phyloP scores from a whole-genome alignment of 2,329 filamentous ascomycete species.

The Raffaelea albimanens region DNA sequence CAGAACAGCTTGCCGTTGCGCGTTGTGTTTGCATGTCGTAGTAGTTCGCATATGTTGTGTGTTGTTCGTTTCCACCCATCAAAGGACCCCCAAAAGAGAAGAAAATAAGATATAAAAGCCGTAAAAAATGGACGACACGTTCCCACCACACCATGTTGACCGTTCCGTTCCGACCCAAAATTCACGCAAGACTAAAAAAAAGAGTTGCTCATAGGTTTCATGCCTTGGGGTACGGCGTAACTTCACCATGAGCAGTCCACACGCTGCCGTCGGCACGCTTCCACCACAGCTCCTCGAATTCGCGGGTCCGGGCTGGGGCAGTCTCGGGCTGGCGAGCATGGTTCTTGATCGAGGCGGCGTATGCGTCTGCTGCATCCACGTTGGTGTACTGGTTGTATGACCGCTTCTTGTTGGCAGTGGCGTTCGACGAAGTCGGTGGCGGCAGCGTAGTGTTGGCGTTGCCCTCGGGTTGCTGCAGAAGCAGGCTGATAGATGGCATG shows the following conservation, averaged over 20 bases:
- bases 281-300: slow-evolving; percentile 12
- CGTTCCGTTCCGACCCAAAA: background rate
- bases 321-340: slow-evolving; percentile 10
- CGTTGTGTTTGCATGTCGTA: no score
- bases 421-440: background rate
- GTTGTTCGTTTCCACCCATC: background rate
- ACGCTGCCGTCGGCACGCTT: slow-evolving; percentile 14
- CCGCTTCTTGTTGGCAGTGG: slow-evolving; percentile 10
- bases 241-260: slow-evolving; percentile 11
- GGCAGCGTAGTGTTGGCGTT: slow-evolving; percentile 7
- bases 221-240: background rate
- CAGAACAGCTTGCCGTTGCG: no score
- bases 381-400: slow-evolving; percentile 13
- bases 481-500: slow-evolving; percentile 11
- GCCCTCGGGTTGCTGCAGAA: slow-evolving; percentile 10
- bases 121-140: background rate
- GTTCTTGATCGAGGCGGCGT: slow-evolving; percentile 11
- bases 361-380: slow-evolving; percentile 6
- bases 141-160: background rate
- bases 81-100: background rate
- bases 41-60: no score
- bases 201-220: background rate
- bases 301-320: background rate
- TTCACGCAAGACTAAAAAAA: no score
- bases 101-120: background rate